Conservation (phyloP, 2,329 filamentous ascomycete species). For the Sclerotinia spermophila region DNA sequence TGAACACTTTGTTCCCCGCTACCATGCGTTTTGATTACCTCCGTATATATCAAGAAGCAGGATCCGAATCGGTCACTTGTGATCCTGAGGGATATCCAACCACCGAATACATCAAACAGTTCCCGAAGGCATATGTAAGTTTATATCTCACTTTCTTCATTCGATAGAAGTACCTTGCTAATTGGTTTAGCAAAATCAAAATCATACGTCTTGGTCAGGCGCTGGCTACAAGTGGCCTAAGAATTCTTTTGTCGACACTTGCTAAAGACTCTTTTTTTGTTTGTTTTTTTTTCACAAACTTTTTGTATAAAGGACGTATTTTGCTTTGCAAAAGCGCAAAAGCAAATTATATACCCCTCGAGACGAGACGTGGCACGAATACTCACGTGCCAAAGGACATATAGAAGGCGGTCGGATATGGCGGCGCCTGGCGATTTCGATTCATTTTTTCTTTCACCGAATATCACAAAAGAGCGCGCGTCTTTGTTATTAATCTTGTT, state of each 20-base stretch:
- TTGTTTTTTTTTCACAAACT: slow-evolving; percentile 11
- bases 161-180: slow-evolving; percentile 12
- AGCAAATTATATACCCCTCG: slow-evolving; percentile 18
- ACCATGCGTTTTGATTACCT: slow-evolving; percentile 67
- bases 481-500: slow-evolving; percentile 15
- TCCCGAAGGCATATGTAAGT: slow-evolving; percentile 54
- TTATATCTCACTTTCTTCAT: slow-evolving; percentile 33
- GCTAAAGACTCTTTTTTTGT: slow-evolving; percentile 33
- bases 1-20: slow-evolving; percentile 55
- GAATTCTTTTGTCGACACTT: slow-evolving; percentile 58
- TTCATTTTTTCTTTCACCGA: slow-evolving; percentile 12
- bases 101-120: slow-evolving; percentile 61
- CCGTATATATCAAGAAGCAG: slow-evolving; percentile 59
- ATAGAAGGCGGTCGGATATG: slow-evolving; percentile 18
- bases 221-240: slow-evolving; percentile 57
- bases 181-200: slow-evolving; percentile 49
- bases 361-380: slow-evolving; percentile 17
- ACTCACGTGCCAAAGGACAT: slow-evolving; percentile 19
- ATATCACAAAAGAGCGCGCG: slow-evolving; percentile 14
- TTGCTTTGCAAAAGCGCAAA: slow-evolving; percentile 18
- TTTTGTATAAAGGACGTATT: slow-evolving; percentile 27
- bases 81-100: slow-evolving; percentile 65
- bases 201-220: slow-evolving; percentile 55
- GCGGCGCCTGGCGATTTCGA: slow-evolving; percentile 17
- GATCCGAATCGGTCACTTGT: slow-evolving; percentile 57